Percentiles rank a stretch among this genome's conserved stretches.
phyloP scores from a whole-genome alignment of 129 eudicot genomes.

The Flaveria linearis region DNA sequence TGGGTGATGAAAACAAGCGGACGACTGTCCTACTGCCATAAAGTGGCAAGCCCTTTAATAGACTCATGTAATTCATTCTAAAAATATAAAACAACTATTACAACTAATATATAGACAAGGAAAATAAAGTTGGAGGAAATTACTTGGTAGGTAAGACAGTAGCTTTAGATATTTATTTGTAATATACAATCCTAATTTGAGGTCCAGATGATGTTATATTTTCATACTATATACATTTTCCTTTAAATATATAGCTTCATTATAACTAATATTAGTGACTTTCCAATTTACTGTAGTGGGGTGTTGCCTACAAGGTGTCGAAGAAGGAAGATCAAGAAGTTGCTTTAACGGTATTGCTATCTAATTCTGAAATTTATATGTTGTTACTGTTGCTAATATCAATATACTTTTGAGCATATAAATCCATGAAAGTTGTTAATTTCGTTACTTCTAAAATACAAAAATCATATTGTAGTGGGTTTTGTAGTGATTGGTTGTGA shows the following conservation, averaged over 20 bases:
- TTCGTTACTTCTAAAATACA: background rate
- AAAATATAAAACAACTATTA: background rate
- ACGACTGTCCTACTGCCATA: background rate
- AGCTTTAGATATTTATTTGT: background rate
- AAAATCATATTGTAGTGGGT: too few species aligned
- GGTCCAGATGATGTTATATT: background rate
- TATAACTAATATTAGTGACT: background rate
- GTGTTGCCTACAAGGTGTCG: conserved; percentile 77
- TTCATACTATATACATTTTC: background rate
- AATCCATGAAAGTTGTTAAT: background rate
- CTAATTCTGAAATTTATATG: background rate
- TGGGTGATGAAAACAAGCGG: background rate
- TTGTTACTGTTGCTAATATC: background rate
- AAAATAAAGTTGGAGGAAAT: background rate
- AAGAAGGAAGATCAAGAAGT: conserved; percentile 61
- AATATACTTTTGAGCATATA: background rate
- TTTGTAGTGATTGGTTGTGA: too few species aligned
- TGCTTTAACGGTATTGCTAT: conserved; percentile 65
- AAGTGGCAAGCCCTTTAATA: conserved; percentile 1
- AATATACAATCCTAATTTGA: background rate
- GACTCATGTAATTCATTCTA: too few species aligned
- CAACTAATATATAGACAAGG: background rate
- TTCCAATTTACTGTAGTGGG: conserved; percentile 55
- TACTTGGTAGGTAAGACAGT: background rate
- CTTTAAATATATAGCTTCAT: background rate